Evolutionary conservation across 164 flowering plant species (phyloP), one percentile per base, ranked within the genome.

Genomic region (Cinnamomum micranthum): DNA sequence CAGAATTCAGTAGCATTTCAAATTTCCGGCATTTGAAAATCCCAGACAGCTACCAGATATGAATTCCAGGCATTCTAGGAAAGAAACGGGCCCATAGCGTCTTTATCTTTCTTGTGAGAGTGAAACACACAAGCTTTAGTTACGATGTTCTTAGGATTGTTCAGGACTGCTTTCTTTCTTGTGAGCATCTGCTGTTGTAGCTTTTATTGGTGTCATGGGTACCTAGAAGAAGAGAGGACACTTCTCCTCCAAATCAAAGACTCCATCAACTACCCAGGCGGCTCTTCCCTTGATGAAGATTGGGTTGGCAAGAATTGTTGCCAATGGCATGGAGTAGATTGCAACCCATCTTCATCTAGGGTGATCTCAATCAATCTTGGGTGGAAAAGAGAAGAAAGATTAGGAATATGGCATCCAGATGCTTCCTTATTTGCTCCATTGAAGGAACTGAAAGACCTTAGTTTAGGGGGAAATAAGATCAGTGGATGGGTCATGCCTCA

Each of bases 401-500:
- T 68, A 0, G 52, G 71, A 33, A 2, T 19, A 27, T 68, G 71
- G 52, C 22, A 68, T 41, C 55, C 71, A 7, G 5, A 68, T 35
- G 52, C 52, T 41, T 27, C 52, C 4, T 20, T 69, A 7, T 69
- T 69, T 33, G 28, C 25, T 0, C 28, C n/a, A n/a, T 19, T 69
- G 27, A 41, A 69, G 71, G 71, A 35, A 33, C 24, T 69, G 0
- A 1, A 35, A 20, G 1, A 4, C 0, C 71, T 69, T 1, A 2
- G 0, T 68, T 68, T 68, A 7, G 0, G 5, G 2, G 6, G 12
- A 0, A 68, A 68, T 12, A 28, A 33, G 24, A 68, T 68, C 2
- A 27, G 71, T 3, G 55, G 71, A 68, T 41, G 71, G 71, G 23
- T 19, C 17, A 41, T 33, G 71, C 71, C 71, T 35, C 55, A 35